phyloP scores from a whole-genome alignment of 768 basidiomycete genomes.

The Porphyrellus cyaneotinctus region DNA sequence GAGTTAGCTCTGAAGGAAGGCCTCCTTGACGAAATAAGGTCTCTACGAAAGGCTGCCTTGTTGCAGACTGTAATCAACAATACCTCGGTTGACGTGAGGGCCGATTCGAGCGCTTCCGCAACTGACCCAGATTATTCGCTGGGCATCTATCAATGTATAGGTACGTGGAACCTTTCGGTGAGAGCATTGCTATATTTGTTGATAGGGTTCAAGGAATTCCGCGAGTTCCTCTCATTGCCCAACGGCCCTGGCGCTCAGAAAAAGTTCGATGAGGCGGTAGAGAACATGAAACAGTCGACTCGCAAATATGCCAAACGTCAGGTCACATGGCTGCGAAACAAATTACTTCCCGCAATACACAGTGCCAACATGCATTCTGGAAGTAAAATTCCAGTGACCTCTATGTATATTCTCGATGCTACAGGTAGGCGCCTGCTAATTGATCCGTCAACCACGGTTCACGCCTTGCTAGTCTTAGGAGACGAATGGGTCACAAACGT shows the following conservation, averaged over 20 bases:
- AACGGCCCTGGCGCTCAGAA: slow-evolving; percentile 36
- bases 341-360: slow-evolving; percentile 70
- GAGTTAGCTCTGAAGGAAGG: slow-evolving; percentile 50
- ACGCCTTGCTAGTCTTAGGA: slow-evolving; percentile 39
- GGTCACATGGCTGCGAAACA: slow-evolving; percentile 88
- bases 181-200: slow-evolving; percentile 5
- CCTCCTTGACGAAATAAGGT: slow-evolving; percentile 72
- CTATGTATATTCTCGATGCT: slow-evolving; percentile 63
- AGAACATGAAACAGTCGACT: slow-evolving; percentile 82
- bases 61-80: not conserved
- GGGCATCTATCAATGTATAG: slow-evolving; percentile 94
- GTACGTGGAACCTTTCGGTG: slow-evolving; percentile 35
- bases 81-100: not conserved
- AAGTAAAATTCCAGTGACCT: slow-evolving; percentile 27
- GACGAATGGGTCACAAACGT: slow-evolving; percentile 60
- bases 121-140: slow-evolving; percentile 53
- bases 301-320: slow-evolving; percentile 90
- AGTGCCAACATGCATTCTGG: slow-evolving; percentile 40
- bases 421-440: slow-evolving; percentile 43
- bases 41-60: slow-evolving; percentile 36
- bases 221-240: slow-evolving; percentile 52
- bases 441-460: not conserved
- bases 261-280: slow-evolving; percentile 54
- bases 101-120: not conserved
- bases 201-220: slow-evolving; percentile 90